Evolutionary conservation across 2,329 filamentous ascomycete genomes (phyloP).

Genomic region (Aureobasidium sp.): DNA sequence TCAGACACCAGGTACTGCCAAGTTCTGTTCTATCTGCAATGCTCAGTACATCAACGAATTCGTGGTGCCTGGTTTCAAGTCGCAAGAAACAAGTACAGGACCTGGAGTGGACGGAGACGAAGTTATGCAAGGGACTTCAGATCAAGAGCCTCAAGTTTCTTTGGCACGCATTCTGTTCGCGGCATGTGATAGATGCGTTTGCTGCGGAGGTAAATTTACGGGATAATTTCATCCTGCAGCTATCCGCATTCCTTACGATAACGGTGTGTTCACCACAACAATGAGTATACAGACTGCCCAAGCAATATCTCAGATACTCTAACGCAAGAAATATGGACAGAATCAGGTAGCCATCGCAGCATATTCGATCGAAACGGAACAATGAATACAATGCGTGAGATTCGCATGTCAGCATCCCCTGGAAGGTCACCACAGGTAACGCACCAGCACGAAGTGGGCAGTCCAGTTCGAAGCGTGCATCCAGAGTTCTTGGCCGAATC

Average conservation of each 20-base stretch:
- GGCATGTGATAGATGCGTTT: slow-evolving; percentile 32
- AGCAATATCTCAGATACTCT: not conserved
- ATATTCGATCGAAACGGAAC: not conserved
- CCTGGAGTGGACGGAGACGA: not conserved
- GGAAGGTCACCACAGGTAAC: slow-evolving; percentile 29
- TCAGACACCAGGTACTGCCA: slow-evolving; percentile 47
- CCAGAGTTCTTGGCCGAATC: slow-evolving; percentile 28
- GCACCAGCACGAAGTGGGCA: slow-evolving; percentile 24
- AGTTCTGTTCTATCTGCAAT: slow-evolving; percentile 48
- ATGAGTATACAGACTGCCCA: not conserved
- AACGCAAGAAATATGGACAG: not conserved
- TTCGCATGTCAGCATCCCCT: slow-evolving; percentile 29
- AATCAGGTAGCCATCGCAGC: not conserved
- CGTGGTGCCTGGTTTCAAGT: slow-evolving; percentile 13
- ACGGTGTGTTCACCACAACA: slow-evolving; percentile 10
- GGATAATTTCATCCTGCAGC: slow-evolving; percentile 20
- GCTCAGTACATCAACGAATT: slow-evolving; percentile 44
- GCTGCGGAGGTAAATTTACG: slow-evolving; percentile 34
- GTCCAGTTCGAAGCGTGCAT: slow-evolving; percentile 31
- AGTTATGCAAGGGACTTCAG: slow-evolving; percentile 17
- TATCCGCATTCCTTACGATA: slow-evolving; percentile 11
- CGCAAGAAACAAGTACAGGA: not conserved
- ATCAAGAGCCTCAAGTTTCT: slow-evolving; percentile 21
- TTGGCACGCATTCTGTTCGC: slow-evolving; percentile 30
- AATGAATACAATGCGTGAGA: slow-evolving; percentile 12